phyloP scores from a whole-genome alignment of 306 rosid genomes.

The Lathyrus oleraceus region DNA sequence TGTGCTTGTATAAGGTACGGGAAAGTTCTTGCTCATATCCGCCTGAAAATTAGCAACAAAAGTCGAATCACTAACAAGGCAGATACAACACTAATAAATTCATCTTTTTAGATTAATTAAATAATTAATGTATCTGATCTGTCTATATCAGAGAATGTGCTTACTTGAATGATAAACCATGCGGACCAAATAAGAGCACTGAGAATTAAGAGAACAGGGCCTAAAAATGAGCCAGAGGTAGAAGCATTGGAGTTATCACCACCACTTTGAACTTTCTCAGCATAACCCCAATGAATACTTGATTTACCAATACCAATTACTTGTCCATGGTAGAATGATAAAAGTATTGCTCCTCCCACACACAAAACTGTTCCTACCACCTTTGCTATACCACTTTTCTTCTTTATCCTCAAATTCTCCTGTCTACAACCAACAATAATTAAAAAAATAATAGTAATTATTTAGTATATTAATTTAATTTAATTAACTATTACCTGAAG shows the following conservation, averaged over 20 bases:
- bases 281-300: conserved; percentile 69
- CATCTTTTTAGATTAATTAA: too few relatives aligned
- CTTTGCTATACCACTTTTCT: conserved; percentile 53
- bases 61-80: too few relatives aligned
- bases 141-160: too few relatives aligned
- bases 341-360: conserved; percentile 70
- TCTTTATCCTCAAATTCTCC: conserved; percentile 60
- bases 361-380: conserved; percentile 65
- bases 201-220: conserved; percentile 44
- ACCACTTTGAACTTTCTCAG: conserved; percentile 37
- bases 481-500: conserved; percentile 44
- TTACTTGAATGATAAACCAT: conserved; percentile 74
- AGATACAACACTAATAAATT: too few relatives aligned
- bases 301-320: conserved; percentile 53
- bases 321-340: conserved; percentile 82
- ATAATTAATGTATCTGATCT: too few relatives aligned
- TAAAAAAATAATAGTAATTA: background rate
- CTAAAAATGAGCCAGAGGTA: conserved; percentile 35
- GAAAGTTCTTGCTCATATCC: conserved; percentile 54
- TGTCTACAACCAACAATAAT: conserved; percentile 45
- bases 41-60: conserved; percentile 50
- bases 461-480: background rate
- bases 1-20: conserved; percentile 82
- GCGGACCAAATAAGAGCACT: conserved; percentile 62
- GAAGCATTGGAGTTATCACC: conserved; percentile 12